Evolutionary conservation across 768 basidiomycete genomes (phyloP), one percentile per base, ranked within the genome.

Genomic region (Pholiota microspora): DNA sequence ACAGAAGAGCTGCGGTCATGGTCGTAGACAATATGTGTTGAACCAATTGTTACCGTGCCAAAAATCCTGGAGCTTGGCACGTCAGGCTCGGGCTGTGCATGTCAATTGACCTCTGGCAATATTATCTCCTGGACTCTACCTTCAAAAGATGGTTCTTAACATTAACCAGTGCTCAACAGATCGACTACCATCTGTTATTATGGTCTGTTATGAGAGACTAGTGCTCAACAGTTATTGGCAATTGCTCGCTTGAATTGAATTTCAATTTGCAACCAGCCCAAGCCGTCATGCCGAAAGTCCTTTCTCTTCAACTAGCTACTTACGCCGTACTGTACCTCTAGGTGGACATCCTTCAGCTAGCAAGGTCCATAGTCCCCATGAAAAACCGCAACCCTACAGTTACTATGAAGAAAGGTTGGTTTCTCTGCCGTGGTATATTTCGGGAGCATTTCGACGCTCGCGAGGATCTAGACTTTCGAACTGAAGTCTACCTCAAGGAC

Each of bases 1-100:
- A 27, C 13, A 18, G 18, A 18, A 44, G 51, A 31, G 51, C 51
- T n/a, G 27, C 40, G 51, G 16, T 51, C 51, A 51, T 51, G 15
- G 28, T 51, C 9, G 21, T n/a, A 24, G 40, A 8, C 40, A 21
- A 9, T 15, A 42, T 42, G 21, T 21, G 16, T 42, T 16, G 21
- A 42, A 18, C 21, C 4, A 21, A 16, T 42, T 40, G 38, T 10
- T 4, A 38, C 15, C 4, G 21, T 40, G 13, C 7, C 36, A 7
- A 16, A n/a, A 16, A 38, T 38, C 18, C 40, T 23, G 18, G 40
- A n/a, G 21, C 16, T 21, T 4, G n/a, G 40, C 35, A 15, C 15
- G 35, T 15, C 15, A 15, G 15, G 7, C 8, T 21, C 10, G 21
- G 16, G 40, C 21, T 3, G 1, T 13, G 16, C 16, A 8, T n/a